phyloP scores from a whole-genome alignment of 176 grass and related monocot species.

The Poa annua region DNA sequence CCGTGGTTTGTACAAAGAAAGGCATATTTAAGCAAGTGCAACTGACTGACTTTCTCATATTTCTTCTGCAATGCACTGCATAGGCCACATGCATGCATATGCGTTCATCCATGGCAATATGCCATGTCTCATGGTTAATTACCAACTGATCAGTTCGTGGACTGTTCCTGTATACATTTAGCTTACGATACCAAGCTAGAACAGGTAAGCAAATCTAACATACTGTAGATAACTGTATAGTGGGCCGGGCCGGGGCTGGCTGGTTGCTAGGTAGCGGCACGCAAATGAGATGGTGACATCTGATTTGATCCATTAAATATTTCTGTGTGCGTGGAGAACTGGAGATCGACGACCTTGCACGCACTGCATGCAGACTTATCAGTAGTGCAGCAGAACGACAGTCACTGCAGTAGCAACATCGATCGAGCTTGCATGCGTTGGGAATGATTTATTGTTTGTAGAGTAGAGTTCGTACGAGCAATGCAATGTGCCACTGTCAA shows the following conservation, averaged over 20 bases:
- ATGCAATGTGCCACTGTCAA: not conserved
- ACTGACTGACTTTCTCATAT: not conserved
- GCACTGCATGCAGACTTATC: not conserved
- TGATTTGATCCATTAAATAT: not conserved
- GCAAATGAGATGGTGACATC: not conserved
- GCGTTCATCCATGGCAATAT: not conserved
- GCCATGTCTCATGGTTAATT: not conserved
- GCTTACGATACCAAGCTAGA: not conserved
- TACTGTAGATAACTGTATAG: not conserved
- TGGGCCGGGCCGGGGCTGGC: not conserved
- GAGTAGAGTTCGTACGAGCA: not conserved
- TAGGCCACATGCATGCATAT: not conserved
- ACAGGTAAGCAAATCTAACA: not conserved
- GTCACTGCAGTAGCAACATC: not conserved
- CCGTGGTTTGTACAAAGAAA: not conserved
- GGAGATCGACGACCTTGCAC: constrained; percentile 1
- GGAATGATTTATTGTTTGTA: constrained; percentile 13
- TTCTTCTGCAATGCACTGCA: not conserved
- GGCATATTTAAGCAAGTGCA: not conserved
- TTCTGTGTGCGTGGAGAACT: not conserved
- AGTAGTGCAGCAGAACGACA: not conserved
- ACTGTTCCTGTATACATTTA: not conserved
- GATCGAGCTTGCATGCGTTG: constrained; percentile 7
- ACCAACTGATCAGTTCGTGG: not conserved
- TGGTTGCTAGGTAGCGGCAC: not conserved